phyloP scores from a whole-genome alignment of 495 filamentous ascomycete species.

The Daldinia loculata region DNA sequence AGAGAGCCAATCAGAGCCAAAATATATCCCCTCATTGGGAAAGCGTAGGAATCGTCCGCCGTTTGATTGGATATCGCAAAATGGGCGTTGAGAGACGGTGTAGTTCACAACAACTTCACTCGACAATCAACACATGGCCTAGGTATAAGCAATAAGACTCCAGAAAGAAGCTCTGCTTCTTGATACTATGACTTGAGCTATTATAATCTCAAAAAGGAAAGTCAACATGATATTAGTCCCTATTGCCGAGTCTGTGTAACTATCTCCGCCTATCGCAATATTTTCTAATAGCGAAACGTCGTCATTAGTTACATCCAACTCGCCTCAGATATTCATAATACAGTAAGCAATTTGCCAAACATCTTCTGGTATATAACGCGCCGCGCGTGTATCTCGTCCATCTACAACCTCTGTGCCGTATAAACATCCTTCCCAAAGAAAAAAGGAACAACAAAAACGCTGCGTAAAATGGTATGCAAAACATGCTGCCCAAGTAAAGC shows the following conservation, averaged over 20 bases:
- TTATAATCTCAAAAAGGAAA: not conserved
- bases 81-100: not conserved
- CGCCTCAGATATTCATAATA: conserved; percentile 18
- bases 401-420: conserved; percentile 1
- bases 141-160: too few species aligned
- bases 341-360: conserved; percentile 38
- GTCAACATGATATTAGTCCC: too few species aligned
- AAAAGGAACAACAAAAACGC: conserved; percentile 4
- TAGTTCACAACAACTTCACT: not conserved
- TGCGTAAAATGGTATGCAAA: conserved; percentile 23
- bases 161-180: too few species aligned
- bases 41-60: not conserved
- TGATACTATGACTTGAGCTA: not conserved
- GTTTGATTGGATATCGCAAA: not conserved
- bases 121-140: too few species aligned
- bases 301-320: conserved; percentile 2
- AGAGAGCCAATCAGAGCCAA: not conserved
- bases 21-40: not conserved
- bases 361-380: conserved; percentile 10
- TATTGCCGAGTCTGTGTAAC: not conserved
- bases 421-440: not conserved
- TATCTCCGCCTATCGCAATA: not conserved
- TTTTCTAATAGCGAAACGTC: not conserved
- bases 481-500: conserved; percentile 13
- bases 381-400: not conserved